Evolutionary conservation across 2,329 filamentous ascomycete genomes (phyloP).

Genomic region (Penicillium oxalicum): DNA sequence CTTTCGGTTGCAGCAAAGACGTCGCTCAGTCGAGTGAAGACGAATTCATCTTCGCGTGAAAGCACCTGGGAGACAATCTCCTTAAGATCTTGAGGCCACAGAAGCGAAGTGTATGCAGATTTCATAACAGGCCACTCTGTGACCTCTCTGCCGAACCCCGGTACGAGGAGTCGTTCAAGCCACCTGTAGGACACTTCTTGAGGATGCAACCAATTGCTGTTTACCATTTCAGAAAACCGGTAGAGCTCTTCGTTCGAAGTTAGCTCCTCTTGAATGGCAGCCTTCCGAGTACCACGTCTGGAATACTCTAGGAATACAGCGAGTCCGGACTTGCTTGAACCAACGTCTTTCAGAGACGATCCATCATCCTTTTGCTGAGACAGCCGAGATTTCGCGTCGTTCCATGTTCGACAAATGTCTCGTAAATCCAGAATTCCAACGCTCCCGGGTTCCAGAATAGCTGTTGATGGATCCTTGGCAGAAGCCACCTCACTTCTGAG

Average conservation of each 20-base stretch:
- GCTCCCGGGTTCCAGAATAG: slow-evolving; percentile 18
- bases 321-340: slow-evolving; percentile 44
- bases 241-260: slow-evolving; percentile 33
- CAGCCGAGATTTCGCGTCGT: slow-evolving; percentile 40
- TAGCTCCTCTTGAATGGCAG: slow-evolving; percentile 35
- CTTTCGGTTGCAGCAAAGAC: slow-evolving; percentile 26
- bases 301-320: slow-evolving; percentile 54
- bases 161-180: slow-evolving; percentile 48
- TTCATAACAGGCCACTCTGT: slow-evolving; percentile 18
- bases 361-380: slow-evolving; percentile 46
- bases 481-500: slow-evolving; percentile 24
- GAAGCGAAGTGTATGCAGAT: slow-evolving; percentile 49
- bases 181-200: slow-evolving; percentile 51
- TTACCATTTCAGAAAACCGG: slow-evolving; percentile 42
- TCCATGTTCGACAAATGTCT: slow-evolving; percentile 39
- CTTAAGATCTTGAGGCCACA: slow-evolving; percentile 53
- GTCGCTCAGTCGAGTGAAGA: slow-evolving; percentile 41
- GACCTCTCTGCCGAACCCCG: slow-evolving; percentile 24
- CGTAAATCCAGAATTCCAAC: slow-evolving; percentile 42
- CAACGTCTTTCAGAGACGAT: slow-evolving; percentile 44
- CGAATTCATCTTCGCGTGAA: slow-evolving; percentile 49
- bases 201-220: slow-evolving; percentile 42
- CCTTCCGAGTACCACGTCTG: slow-evolving; percentile 40
- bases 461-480: slow-evolving; percentile 15
- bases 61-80: slow-evolving; percentile 49